phyloP scores from a whole-genome alignment of 345 rosid species.

The Raphanus sativus region DNA sequence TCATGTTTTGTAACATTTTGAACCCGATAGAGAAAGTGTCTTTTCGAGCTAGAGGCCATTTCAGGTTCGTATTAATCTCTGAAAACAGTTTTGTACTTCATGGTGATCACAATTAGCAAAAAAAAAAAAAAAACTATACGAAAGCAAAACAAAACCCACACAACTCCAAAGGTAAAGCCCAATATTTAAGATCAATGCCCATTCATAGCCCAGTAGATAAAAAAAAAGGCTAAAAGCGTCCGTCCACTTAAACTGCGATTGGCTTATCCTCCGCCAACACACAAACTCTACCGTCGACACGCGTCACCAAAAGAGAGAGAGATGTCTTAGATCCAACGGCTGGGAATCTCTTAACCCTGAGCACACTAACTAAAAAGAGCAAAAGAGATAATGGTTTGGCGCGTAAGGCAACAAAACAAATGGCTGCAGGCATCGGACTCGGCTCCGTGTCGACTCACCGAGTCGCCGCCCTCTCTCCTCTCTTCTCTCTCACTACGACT shows the following conservation, averaged over 20 bases:
- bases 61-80: background rate
- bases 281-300: conserved; percentile 2
- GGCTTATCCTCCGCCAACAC: conserved; percentile 34
- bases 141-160: background rate
- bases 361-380: conserved; percentile 6
- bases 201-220: background rate
- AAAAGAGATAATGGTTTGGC: conserved; percentile 35
- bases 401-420: conserved; percentile 29
- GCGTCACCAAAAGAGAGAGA: background rate
- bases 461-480: conserved; percentile 40
- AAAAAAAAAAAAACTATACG: background rate
- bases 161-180: background rate
- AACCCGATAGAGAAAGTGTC: background rate
- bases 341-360: background rate
- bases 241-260: conserved; percentile 13
- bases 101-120: background rate
- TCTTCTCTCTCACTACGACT: conserved; percentile 45
- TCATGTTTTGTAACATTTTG: background rate
- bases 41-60: background rate
- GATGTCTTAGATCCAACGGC: conserved; percentile 19
- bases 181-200: background rate
- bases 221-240: background rate
- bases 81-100: background rate
- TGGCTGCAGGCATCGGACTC: conserved; percentile 44
- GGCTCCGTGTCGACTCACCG: conserved; percentile 35